phyloP scores from a whole-genome alignment of 352 stramenopile species.

The Phytophthora fragariaefolia region DNA sequence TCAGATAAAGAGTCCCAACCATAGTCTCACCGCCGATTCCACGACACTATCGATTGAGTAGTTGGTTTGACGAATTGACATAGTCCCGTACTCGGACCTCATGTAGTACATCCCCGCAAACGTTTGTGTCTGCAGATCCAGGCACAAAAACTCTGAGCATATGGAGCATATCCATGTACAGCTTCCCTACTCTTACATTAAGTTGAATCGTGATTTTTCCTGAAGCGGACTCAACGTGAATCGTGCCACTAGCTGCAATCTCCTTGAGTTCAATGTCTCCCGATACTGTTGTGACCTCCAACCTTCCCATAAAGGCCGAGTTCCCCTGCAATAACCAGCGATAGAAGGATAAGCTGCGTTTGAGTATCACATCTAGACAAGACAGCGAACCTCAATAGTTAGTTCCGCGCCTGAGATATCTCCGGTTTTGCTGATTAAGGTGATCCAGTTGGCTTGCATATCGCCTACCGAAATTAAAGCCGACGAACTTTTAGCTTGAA shows the following conservation, averaged over 20 bases:
- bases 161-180: background rate
- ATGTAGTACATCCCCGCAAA: constrained; percentile 76
- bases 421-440: constrained; percentile 51
- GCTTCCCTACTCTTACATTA: constrained; percentile 21
- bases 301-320: constrained; percentile 69
- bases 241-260: constrained; percentile 54
- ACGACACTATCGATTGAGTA: constrained; percentile 58
- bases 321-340: constrained; percentile 42
- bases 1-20: background rate
- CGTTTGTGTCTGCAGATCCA: constrained; percentile 42
- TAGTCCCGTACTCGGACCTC: constrained; percentile 61
- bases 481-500: constrained; percentile 53
- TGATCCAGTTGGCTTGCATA: constrained; percentile 67
- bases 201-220: constrained; percentile 70
- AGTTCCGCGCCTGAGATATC: constrained; percentile 48
- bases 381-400: constrained; percentile 39
- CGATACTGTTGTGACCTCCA: constrained; percentile 66
- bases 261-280: constrained; percentile 64
- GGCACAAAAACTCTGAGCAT: background rate
- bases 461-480: constrained; percentile 51
- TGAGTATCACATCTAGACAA: too few relatives aligned
- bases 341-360: background rate
- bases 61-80: constrained; percentile 65
- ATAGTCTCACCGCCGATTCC: constrained; percentile 35
- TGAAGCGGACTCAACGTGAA: constrained; percentile 73